A percentile compares a stretch with the other conserved stretches of the same genome.
Conservation (phyloP, 2,329 filamentous ascomycete genomes). For the Geosmithia flava region DNA sequence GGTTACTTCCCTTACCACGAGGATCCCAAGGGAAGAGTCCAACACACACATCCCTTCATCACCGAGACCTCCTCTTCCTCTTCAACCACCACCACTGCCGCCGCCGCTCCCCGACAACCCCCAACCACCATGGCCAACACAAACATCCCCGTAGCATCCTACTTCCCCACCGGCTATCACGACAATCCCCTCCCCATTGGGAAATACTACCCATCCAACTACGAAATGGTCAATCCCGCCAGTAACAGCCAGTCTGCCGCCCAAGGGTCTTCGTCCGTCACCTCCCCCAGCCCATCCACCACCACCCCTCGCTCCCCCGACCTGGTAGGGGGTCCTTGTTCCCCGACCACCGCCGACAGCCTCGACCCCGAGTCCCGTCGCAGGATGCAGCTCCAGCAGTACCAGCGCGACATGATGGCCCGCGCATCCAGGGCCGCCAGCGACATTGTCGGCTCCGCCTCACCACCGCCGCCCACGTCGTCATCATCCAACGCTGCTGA, state of each 20-base stretch:
- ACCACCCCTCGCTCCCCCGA: not conserved
- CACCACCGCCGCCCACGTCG: constrained; percentile 36
- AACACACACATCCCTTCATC: constrained; percentile 39
- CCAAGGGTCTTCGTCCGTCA: not conserved
- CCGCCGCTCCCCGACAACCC: not conserved
- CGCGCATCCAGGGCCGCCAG: constrained; percentile 37
- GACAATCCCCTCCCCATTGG: constrained; percentile 39
- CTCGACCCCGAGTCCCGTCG: constrained; percentile 32
- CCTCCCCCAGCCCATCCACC: not conserved
- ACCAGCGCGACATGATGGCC: constrained; percentile 48
- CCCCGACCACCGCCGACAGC: not conserved
- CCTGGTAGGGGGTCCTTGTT: not conserved
- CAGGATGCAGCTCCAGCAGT: constrained; percentile 41
- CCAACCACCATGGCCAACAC: constrained; percentile 8
- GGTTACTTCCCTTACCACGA: constrained; percentile 51
- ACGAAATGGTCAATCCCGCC: constrained; percentile 22
- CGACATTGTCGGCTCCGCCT: constrained; percentile 15
- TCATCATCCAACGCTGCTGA: constrained; percentile 26
- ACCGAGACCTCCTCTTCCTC: constrained; percentile 14
- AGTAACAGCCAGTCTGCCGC: not conserved
- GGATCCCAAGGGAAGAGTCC: constrained; percentile 32
- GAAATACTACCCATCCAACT: constrained; percentile 53
- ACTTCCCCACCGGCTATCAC: constrained; percentile 35
- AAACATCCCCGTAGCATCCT: constrained; percentile 35
- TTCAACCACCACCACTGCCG: not conserved